A percentile compares a stretch with the other conserved stretches of the same genome.
phyloP scores from a whole-genome alignment of 2,329 filamentous ascomycete species.

The Epichloe sibirici region DNA sequence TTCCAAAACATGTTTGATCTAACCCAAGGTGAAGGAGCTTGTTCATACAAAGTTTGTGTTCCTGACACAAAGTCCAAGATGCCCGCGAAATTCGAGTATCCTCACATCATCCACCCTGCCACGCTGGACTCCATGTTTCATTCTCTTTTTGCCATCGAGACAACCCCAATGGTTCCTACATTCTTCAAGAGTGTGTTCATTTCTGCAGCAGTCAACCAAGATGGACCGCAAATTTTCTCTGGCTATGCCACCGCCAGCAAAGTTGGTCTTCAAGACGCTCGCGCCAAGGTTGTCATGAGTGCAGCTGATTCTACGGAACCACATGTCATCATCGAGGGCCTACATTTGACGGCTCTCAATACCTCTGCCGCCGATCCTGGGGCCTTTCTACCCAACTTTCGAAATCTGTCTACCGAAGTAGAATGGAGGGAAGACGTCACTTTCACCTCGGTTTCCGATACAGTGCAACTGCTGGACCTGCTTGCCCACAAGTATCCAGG shows the following conservation, averaged over 20 bases:
- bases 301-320: constrained; percentile 19
- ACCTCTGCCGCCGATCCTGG: constrained; percentile 13
- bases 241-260: constrained; percentile 29
- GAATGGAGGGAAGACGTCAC: constrained; percentile 31
- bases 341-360: constrained; percentile 28
- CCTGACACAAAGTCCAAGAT: constrained; percentile 39
- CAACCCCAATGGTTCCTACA: constrained; percentile 37
- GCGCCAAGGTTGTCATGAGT: constrained; percentile 32
- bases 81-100: constrained; percentile 40
- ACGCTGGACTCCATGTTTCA: constrained; percentile 47
- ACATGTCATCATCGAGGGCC: constrained; percentile 31
- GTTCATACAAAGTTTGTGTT: constrained; percentile 27
- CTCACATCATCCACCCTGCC: constrained; percentile 44
- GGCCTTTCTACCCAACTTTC: constrained; percentile 35
- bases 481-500: constrained; percentile 28
- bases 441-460: constrained; percentile 11
- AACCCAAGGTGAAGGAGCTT: constrained; percentile 19
- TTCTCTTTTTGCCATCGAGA: constrained; percentile 32
- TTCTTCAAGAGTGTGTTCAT: constrained; percentile 33
- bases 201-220: constrained; percentile 24
- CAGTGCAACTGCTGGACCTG: constrained; percentile 18
- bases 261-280: constrained; percentile 25
- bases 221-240: constrained; percentile 22
- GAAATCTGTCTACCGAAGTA: constrained; percentile 36
- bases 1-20: constrained; percentile 36